Percentiles rank a stretch among this genome's conserved stretches.
phyloP scores from a whole-genome alignment of 257 asterid species.

The Striga asiatica region DNA sequence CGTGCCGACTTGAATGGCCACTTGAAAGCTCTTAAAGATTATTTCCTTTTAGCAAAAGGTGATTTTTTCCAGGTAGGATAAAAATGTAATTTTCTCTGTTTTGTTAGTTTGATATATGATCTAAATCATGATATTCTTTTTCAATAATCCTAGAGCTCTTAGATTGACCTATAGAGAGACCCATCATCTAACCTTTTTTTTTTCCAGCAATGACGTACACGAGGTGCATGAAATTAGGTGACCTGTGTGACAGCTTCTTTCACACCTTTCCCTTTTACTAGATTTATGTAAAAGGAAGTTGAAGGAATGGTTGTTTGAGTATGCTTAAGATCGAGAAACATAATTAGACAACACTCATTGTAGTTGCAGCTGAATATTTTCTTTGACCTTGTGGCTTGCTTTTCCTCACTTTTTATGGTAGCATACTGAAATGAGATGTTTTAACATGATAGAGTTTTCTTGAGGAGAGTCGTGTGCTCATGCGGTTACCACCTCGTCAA shows the following conservation, averaged over 20 bases:
- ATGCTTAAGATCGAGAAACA: background rate
- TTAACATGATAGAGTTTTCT: slow-evolving; percentile 67
- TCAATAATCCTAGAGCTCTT: background rate
- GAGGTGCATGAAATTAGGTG: background rate
- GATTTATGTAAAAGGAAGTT: background rate
- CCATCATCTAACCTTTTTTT: background rate
- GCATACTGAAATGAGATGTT: slow-evolving; percentile 18
- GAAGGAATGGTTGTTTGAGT: background rate
- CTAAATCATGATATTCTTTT: slow-evolving; percentile 1
- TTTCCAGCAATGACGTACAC: background rate
- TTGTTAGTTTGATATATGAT: background rate
- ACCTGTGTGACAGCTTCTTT: slow-evolving; percentile 8
- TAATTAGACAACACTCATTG: background rate
- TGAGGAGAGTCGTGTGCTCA: slow-evolving; percentile 93
- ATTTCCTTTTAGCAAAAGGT: slow-evolving; percentile 95
- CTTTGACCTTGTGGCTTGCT: background rate
- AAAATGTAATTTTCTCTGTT: background rate
- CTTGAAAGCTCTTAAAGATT: slow-evolving; percentile 94
- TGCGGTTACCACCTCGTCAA: slow-evolving; percentile 97
- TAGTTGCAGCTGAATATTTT: slow-evolving; percentile 4
- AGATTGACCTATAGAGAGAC: background rate
- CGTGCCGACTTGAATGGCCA: slow-evolving; percentile 99
- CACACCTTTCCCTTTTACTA: slow-evolving; percentile 1
- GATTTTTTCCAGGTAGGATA: slow-evolving; percentile 89
- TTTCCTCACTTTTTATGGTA: slow-evolving; percentile 4